phyloP scores from a whole-genome alignment of 2,329 filamentous ascomycete species.

The Colletotrichum chlorophyti region DNA sequence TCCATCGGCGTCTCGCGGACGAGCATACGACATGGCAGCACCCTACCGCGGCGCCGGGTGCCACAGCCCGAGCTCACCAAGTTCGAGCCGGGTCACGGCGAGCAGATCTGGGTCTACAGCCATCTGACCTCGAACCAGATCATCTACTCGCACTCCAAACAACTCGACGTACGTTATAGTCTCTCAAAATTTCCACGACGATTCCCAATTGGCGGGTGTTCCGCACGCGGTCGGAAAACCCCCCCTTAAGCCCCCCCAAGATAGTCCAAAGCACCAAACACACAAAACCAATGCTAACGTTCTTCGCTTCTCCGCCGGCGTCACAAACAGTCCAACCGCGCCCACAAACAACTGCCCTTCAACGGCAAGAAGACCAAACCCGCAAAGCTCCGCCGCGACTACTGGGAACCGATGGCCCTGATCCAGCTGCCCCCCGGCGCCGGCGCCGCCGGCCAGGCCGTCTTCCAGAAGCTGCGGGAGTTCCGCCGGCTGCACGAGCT shows the following conservation, averaged over 20 bases:
- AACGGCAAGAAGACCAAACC: conserved; percentile 73
- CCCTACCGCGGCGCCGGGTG: conserved; percentile 30
- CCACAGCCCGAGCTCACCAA: conserved; percentile 32
- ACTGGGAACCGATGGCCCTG: conserved; percentile 67
- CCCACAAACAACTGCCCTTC: conserved; percentile 66
- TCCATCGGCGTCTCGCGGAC: conserved; percentile 47
- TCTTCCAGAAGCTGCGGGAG: conserved; percentile 70
- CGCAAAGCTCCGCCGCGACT: conserved; percentile 69
- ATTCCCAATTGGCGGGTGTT: too few species aligned
- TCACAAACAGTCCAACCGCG: conserved; percentile 52
- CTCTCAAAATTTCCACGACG: too few species aligned
- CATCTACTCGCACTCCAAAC: conserved; percentile 57
- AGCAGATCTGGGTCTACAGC: conserved; percentile 63
- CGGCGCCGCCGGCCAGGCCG: conserved; percentile 61
- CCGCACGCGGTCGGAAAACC: too few species aligned
- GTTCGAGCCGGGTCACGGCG: conserved; percentile 53
- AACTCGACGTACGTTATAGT: conserved; percentile 53
- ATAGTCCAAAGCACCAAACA: too few species aligned
- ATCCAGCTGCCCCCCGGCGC: conserved; percentile 63
- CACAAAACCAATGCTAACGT: conserved; percentile 13
- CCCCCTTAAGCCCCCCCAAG: too few species aligned
- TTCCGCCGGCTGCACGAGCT: conserved; percentile 69
- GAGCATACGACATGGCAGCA: conserved; percentile 48
- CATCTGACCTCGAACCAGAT: conserved; percentile 58
- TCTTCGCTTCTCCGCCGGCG: too few species aligned